Percentiles rank a stretch among this genome's conserved stretches.
Evolutionary conservation across 23 red algal genomes (phyloP).

Genomic region (Gracilaria caudata): DNA sequence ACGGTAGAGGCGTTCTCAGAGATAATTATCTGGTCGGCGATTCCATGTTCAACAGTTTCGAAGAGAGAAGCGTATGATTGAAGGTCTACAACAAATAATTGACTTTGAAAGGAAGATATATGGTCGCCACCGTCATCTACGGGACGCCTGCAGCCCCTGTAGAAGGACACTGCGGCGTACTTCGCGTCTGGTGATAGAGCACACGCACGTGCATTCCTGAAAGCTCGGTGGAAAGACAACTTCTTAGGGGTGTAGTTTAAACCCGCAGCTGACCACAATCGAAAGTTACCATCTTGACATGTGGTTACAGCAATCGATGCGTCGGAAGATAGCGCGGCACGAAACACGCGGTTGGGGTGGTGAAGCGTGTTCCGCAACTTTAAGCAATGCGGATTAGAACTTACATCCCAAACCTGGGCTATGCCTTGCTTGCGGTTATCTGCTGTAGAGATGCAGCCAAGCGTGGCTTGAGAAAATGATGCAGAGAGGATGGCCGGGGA

Average conservation of each 20-base stretch:
- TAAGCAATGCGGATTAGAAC: not conserved
- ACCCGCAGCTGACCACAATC: constrained; percentile 9
- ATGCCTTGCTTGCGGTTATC: not conserved
- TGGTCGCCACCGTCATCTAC: not conserved
- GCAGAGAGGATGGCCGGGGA: not conserved
- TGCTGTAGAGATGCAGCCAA: not conserved
- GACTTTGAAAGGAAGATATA: constrained; percentile 17
- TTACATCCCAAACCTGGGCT: constrained; percentile 2
- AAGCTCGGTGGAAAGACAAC: not conserved
- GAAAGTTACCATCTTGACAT: constrained; percentile 1
- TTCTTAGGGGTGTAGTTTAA: not conserved
- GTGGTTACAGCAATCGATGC: not conserved
- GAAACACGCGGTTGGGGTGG: not conserved
- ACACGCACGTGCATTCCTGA: constrained; percentile 8
- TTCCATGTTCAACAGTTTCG: not conserved
- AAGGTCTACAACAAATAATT: not conserved
- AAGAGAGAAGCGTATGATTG: not conserved
- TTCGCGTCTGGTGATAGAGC: constrained; percentile 4
- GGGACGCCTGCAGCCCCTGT: not conserved
- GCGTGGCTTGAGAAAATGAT: not conserved
- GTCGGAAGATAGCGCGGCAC: not conserved
- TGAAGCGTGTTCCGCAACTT: not conserved
- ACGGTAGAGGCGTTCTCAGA: constrained; percentile 3
- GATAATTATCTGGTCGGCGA: constrained; percentile 5
- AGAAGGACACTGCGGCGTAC: constrained; percentile 26